Evolutionary conservation across 2,329 filamentous ascomycete species (phyloP).

Genomic region (Rutstroemia sydowiana): DNA sequence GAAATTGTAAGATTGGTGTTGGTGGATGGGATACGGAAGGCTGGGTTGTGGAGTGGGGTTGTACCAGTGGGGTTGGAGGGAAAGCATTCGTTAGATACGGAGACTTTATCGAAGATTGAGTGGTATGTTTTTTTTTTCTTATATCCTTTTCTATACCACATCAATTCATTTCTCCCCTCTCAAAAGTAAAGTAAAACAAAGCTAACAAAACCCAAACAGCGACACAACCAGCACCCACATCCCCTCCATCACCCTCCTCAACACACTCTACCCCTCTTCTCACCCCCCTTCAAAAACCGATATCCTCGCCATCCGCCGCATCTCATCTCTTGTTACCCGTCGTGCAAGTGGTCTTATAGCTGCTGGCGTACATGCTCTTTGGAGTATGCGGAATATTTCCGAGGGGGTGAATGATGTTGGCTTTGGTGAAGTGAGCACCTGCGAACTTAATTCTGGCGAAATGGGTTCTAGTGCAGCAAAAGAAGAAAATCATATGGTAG

Average conservation of each 20-base stretch:
- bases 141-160: neutral
- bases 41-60: slow-evolving; percentile 48
- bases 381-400: slow-evolving; percentile 41
- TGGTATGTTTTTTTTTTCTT: slow-evolving; percentile 36
- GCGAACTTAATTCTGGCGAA: too few relatives aligned
- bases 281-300: slow-evolving; percentile 40
- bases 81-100: slow-evolving; percentile 53
- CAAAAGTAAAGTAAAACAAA: neutral
- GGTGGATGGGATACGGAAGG: slow-evolving; percentile 49
- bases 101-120: slow-evolving; percentile 47
- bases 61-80: slow-evolving; percentile 45
- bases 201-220: slow-evolving; percentile 10
- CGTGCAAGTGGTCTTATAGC: slow-evolving; percentile 55
- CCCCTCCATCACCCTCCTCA: slow-evolving; percentile 41
- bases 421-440: too few relatives aligned
- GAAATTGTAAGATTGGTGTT: slow-evolving; percentile 54
- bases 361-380: slow-evolving; percentile 50
- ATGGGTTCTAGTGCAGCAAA: slow-evolving; percentile 32
- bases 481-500: slow-evolving; percentile 41
- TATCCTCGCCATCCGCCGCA: slow-evolving; percentile 42
- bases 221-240: slow-evolving; percentile 19
- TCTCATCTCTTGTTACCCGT: slow-evolving; percentile 48
- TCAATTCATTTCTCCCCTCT: neutral
- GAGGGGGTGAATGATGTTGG: too few relatives aligned
- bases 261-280: slow-evolving; percentile 39